Percentiles rank a stretch among this genome's conserved stretches.
These are phyloP conservation scores for Ophidiomyces ophidiicola DNA, from an alignment of 2,329 filamentous ascomycete species.

Conservation along the genomic window DNA sequence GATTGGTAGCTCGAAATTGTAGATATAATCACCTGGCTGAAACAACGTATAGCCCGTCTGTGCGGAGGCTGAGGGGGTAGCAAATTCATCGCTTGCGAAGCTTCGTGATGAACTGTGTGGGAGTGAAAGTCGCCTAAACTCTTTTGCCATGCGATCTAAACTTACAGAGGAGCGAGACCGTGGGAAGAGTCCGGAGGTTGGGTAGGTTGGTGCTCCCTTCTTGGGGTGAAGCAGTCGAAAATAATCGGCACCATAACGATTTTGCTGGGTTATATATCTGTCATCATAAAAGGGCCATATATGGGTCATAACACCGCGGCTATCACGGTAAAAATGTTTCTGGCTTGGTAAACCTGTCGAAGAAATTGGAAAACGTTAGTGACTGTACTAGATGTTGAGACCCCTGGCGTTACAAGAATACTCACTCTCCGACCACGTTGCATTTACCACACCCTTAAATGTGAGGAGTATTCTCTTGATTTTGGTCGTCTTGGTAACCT, in stretches of 20 bases:
- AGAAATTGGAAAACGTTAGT: conserved; percentile 7
- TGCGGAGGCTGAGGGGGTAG: conserved; percentile 45
- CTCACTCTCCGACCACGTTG: conserved; percentile 84
- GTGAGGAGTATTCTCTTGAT: conserved; percentile 83
- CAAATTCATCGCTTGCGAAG: conserved; percentile 66
- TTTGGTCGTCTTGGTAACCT: conserved; percentile 79
- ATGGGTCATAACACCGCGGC: conserved; percentile 75
- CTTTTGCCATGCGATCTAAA: conserved; percentile 33
- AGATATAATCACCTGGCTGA: conserved; percentile 58
- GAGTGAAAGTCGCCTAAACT: conserved; percentile 59
- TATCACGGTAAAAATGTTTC: conserved; percentile 72
- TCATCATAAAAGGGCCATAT: conserved; percentile 83
- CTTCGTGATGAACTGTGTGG: conserved; percentile 73
- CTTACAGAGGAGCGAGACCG: conserved; percentile 35
- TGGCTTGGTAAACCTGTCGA: conserved; percentile 65
- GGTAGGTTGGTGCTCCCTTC: conserved; percentile 23
- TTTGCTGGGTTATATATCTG: conserved; percentile 47
- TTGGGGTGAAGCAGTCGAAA: conserved; percentile 43
- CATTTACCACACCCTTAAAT: conserved; percentile 71
- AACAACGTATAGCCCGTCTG: conserved; percentile 81
- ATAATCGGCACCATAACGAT: conserved; percentile 50
- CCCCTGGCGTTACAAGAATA: too few relatives aligned
- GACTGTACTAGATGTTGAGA: background rate
- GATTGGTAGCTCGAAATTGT: conserved; percentile 69
- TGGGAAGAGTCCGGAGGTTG: conserved; percentile 28